Evolutionary conservation across 2,329 filamentous ascomycete genomes (phyloP).

Genomic region (Fusarium penzigii): DNA sequence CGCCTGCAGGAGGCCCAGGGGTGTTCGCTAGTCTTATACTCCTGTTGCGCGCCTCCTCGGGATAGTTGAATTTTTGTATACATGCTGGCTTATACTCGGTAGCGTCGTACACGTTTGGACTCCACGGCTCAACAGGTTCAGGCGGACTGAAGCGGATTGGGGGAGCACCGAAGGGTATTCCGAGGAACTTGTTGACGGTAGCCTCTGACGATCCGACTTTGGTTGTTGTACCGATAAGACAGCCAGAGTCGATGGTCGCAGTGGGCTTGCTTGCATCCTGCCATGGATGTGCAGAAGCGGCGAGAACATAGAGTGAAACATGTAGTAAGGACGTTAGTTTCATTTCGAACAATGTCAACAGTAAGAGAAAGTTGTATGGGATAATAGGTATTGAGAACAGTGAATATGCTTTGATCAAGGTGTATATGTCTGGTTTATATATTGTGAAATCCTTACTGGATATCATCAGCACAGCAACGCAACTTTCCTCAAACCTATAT

Average conservation of each 20-base stretch:
- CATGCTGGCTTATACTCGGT: constrained; percentile 26
- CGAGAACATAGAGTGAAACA: not conserved
- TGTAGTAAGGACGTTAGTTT: not conserved
- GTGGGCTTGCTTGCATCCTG: constrained; percentile 9
- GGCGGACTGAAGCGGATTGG: constrained; percentile 29
- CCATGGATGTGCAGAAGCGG: not conserved
- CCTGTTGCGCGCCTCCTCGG: constrained; percentile 12
- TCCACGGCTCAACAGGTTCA: constrained; percentile 18
- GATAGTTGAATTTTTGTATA: constrained; percentile 27
- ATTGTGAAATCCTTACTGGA: too few species aligned
- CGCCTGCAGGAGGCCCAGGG: constrained; percentile 25
- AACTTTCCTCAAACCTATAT: too few species aligned
- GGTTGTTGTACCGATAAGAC: constrained; percentile 17
- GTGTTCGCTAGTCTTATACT: constrained; percentile 24
- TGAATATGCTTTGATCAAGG: too few species aligned
- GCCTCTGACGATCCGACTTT: constrained; percentile 13
- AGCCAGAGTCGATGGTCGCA: constrained; percentile 17
- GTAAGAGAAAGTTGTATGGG: too few species aligned
- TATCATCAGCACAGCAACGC: too few species aligned
- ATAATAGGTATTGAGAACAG: too few species aligned
- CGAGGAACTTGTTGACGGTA: constrained; percentile 31
- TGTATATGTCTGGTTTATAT: too few species aligned
- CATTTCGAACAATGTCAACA: not conserved
- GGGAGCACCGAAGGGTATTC: constrained; percentile 32
- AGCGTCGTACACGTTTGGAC: constrained; percentile 22